Evolutionary conservation across 495 filamentous ascomycete species (phyloP), one percentile per base, ranked within the genome.

Genomic region (Cercophora sp.): DNA sequence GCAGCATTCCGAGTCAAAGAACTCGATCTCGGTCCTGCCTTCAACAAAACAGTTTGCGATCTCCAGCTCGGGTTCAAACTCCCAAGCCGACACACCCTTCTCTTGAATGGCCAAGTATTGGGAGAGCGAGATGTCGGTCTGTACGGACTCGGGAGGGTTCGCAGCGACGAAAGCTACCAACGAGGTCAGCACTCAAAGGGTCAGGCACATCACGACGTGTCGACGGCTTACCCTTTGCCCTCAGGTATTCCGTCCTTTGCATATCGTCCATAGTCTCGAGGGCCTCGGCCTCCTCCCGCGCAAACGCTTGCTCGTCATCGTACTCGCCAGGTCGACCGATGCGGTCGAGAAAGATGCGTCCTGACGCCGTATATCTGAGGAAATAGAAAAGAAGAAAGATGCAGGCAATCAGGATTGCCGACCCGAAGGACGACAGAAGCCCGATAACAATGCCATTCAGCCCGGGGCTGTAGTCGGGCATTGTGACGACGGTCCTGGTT

Each of bases 1-100:
- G 64, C 89, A 95, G 70, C 93, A 97, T 66, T 93, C 94, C 9
- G 88, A 89, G 67, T 98, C 93, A 60, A 93, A 97, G 74, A 98
- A 98, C 65, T 98, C 93, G 48, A 98, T 93, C 68, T 98, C 93
- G 2, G 93, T 98, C 57, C 94, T 81, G 16, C 68, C 92, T 72
- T 98, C 91, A 39, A 98, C 93, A 66, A 98, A 98, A 67, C 94
- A 97, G 70, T 98, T 98, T 48, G 93, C 93, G 58, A 98, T 96
- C 68, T 98, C 93, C 29, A 98, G 72, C 69, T 98, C 93, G 2
- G 93, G 92, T 66, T 96, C 92, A 55, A 98, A 98, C 67, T 97
- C 93, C 93, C 93, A 98, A 8, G 93, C 93, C 5, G 92, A 94
- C 18, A 98, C 93, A 43, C 93, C 93, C 68, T 98, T 98, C 69